A percentile compares a stretch with the other conserved stretches of the same genome.
Evolutionary conservation across 768 basidiomycete genomes (phyloP).

Genomic region (Phylloporus scabripes): DNA sequence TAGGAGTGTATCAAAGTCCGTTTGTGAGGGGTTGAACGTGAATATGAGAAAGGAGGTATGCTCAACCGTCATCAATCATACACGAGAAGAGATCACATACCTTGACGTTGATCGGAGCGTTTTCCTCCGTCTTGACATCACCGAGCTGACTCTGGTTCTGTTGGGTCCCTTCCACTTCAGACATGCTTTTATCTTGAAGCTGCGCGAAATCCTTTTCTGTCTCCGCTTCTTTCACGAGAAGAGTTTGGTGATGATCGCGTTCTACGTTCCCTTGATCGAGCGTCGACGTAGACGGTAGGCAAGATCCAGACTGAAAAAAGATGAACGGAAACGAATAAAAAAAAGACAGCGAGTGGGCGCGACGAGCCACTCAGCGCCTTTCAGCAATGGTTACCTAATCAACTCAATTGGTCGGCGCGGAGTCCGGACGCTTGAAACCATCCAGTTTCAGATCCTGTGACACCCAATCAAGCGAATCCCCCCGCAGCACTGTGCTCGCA

Average conservation of each 20-base stretch:
- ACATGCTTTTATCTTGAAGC: constrained; percentile 5
- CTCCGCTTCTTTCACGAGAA: not conserved
- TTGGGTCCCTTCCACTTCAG: constrained; percentile 9
- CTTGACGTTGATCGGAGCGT: constrained; percentile 75
- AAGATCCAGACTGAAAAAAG: not conserved
- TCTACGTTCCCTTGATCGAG: not conserved
- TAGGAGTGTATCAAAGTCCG: not conserved
- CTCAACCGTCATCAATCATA: not conserved
- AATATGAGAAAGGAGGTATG: not conserved
- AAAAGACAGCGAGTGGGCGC: not conserved
- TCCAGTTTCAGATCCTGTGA: too few relatives aligned
- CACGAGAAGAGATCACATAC: constrained; percentile 33
- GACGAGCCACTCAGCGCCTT: too few relatives aligned
- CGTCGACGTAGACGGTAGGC: not conserved
- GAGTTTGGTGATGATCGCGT: not conserved
- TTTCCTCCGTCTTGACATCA: constrained; percentile 46
- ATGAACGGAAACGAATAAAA: not conserved
- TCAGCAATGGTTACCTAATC: not conserved
- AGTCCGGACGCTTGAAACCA: too few relatives aligned
- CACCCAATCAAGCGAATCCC: too few relatives aligned
- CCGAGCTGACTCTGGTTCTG: constrained; percentile 33
- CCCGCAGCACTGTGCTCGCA: too few relatives aligned
- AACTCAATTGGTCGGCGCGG: too few relatives aligned
- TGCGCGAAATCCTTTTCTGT: not conserved
- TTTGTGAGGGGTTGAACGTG: not conserved